These are phyloP conservation scores for Carex arenaria DNA, from an alignment of 202 grass and related monocot genomes.

Conservation along the genomic window DNA sequence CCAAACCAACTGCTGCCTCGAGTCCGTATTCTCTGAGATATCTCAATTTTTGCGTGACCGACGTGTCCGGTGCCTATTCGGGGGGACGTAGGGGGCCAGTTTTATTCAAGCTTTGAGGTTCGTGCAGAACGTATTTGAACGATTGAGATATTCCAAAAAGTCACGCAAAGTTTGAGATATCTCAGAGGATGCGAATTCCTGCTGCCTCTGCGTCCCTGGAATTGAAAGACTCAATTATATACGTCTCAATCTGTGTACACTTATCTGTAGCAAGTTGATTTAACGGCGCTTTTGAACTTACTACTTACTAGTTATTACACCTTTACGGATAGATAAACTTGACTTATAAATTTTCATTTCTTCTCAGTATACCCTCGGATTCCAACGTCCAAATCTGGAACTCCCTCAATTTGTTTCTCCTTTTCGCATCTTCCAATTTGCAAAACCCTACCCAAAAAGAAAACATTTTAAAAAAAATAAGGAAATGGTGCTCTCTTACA, in stretches of 20 bases:
- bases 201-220: not conserved
- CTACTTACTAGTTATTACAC: too few species aligned
- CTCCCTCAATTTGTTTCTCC: not conserved
- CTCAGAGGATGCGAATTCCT: too few species aligned
- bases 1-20: too few species aligned
- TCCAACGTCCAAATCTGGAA: not conserved
- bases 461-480: not conserved
- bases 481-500: conserved; percentile 73
- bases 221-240: not conserved
- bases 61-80: too few species aligned
- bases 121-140: too few species aligned
- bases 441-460: conserved; percentile 56
- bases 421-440: not conserved
- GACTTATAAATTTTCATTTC: not conserved
- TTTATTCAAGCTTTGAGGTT: too few species aligned
- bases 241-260: not conserved
- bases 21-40: too few species aligned
- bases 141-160: too few species aligned
- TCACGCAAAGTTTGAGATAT: too few species aligned
- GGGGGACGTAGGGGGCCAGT: too few species aligned
- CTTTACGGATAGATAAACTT: too few species aligned
- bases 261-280: not conserved
- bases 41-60: too few species aligned
- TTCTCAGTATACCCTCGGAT: not conserved
- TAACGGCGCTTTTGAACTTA: not conserved